A percentile compares a stretch with the other conserved stretches of the same genome.
These are phyloP conservation scores for Termitomyces eurrhizus DNA, from an alignment of 768 basidiomycete genomes.

Conservation along the genomic window DNA sequence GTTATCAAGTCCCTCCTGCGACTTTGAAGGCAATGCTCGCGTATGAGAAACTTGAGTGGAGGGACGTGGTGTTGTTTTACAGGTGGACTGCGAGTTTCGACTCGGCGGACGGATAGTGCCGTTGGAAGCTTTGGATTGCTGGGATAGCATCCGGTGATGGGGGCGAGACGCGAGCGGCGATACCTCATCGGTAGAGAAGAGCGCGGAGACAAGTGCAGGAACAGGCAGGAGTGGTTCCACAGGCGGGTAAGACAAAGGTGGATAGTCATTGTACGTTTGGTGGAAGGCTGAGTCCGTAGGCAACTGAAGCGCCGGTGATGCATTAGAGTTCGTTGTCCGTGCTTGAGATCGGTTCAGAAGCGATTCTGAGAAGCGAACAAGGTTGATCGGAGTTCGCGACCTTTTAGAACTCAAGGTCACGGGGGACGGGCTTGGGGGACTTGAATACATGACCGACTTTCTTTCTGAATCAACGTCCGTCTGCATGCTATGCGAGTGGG, in stretches of 20 bases:
- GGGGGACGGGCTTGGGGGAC: not conserved
- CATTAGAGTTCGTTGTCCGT: not conserved
- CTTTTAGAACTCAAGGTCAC: not conserved
- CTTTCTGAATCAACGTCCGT: not conserved
- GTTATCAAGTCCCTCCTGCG: constrained; percentile 18
- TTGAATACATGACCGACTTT: not conserved
- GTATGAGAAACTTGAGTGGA: not conserved
- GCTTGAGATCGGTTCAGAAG: not conserved
- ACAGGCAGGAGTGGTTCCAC: not conserved
- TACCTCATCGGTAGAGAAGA: not conserved
- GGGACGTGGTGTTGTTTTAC: not conserved
- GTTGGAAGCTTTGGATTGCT: not conserved
- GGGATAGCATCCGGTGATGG: not conserved
- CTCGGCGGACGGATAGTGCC: not conserved
- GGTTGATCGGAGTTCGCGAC: constrained; percentile 1
- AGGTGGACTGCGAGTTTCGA: not conserved
- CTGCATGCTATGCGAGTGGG: constrained; percentile 12
- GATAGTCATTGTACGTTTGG: not conserved
- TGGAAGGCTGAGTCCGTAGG: not conserved
- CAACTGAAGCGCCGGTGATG: not conserved
- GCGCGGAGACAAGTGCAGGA: not conserved
- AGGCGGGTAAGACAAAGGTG: not conserved
- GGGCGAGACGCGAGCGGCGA: not conserved
- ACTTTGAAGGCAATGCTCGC: constrained; percentile 6
- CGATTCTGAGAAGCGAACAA: constrained; percentile 9